Evolutionary conservation across 2,329 filamentous ascomycete genomes (phyloP).

Genomic region (Pseudofabraea citricarpa): DNA sequence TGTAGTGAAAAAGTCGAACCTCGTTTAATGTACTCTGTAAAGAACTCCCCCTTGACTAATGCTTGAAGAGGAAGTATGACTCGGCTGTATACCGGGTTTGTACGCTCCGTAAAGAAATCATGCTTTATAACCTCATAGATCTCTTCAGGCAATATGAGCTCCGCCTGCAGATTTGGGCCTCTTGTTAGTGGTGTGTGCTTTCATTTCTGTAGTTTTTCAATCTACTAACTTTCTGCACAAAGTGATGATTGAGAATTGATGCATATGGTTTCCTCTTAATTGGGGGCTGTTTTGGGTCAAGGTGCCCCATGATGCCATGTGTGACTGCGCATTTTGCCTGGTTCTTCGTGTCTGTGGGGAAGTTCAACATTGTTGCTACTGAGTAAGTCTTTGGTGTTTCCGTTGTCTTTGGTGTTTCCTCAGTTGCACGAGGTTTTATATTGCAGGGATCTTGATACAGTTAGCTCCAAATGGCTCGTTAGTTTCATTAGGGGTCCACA

Average conservation of each 20-base stretch:
- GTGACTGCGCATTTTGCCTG: conserved; percentile 69
- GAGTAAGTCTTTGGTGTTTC: no score
- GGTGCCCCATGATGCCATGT: conserved; percentile 61
- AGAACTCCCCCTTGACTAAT: conserved; percentile 70
- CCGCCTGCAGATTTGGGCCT: no score
- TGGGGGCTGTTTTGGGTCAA: conserved; percentile 67
- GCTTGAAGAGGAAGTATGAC: conserved; percentile 70
- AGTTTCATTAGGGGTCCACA: no score
- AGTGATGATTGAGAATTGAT: conserved; percentile 58
- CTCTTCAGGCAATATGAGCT: conserved; percentile 68
- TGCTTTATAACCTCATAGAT: conserved; percentile 48
- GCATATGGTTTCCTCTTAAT: conserved; percentile 73
- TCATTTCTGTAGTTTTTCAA: no score
- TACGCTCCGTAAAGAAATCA: conserved; percentile 40
- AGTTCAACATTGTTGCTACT: conserved; percentile 35
- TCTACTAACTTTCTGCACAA: conserved; percentile 70
- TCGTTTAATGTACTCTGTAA: conserved; percentile 77
- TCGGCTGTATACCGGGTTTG: conserved; percentile 51
- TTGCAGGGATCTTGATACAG: background rate
- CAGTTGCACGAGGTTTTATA: background rate
- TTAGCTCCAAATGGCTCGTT: background rate
- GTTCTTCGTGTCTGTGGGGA: conserved; percentile 30
- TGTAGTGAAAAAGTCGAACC: conserved; percentile 11
- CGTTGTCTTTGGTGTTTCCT: background rate
- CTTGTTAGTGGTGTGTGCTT: no score